Evolutionary conservation across 2,329 filamentous ascomycete genomes (phyloP), one percentile per base, ranked within the genome.

Genomic region (Zymoseptoria ardabiliae): DNA sequence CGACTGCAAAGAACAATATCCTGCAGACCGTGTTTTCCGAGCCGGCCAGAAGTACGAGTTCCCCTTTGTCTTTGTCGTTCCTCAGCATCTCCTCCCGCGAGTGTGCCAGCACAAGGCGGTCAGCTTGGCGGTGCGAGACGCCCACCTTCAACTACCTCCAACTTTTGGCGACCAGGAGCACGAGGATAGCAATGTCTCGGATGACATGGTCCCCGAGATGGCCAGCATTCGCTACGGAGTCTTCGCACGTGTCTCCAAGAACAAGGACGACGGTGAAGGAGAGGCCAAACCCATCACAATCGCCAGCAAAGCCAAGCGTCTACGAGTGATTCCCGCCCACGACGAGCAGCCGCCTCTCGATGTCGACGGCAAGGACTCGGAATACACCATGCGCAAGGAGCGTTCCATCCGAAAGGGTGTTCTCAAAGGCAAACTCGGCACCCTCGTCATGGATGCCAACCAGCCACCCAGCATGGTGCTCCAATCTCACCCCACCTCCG

Each of bases 141-240:
- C 78, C 0, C 85, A 88, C 69, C 74, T 83, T 1, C 74, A 79
- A 65, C 76, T 87, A 0, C 85, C 85, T 1, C 85, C 85, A 2
- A 85, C 80, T 23, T 73, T 87, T 20, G 85, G 85, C 11, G 30
- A 58, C 56, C 65, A 67, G 48, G 63, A 70, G 81, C n/a, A 75
- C 78, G 52, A 77, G 77, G 22, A 76, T 79, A 61, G 80, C 35
- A 69, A 82, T 19, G 74, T 83, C 49, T 17, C n/a, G 8, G 84
- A 88, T 67, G 85, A 88, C 65, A 75, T 87, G 68, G 76, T 82
- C 2, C 85, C 85, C 0, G 79, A 84, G 8, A 87, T 87, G 84
- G 76, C 78, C 35, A 82, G 78, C 67, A 81, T 88, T 52, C 74
- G 75, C 2, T 88, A 88, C 66, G 76, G 75, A 1, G 75, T 88